phyloP scores from a whole-genome alignment of 2,329 filamentous ascomycete genomes.

The Exutisphaerella laricina region DNA sequence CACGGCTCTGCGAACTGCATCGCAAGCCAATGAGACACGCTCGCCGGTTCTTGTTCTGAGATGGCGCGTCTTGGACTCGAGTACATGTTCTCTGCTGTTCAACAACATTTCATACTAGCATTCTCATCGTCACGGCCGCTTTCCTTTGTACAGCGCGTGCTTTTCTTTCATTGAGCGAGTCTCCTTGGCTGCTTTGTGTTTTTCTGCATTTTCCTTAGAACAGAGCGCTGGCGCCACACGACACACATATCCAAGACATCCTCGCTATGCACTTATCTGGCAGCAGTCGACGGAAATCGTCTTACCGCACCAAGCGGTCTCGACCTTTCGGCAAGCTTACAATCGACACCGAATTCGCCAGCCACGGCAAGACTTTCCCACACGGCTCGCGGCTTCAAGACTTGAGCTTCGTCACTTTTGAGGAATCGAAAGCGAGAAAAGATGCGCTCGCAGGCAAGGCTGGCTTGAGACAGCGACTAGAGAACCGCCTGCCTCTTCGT shows the following conservation, averaged over 20 bases:
- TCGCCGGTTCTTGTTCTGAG: conserved; percentile 4
- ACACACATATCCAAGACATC: background rate
- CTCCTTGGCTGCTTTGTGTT: conserved; percentile 1
- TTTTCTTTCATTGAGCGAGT: background rate
- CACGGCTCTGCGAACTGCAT: conserved; percentile 4
- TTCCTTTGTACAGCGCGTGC: conserved; percentile 4
- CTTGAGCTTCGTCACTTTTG: conserved; percentile 23
- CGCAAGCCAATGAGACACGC: conserved; percentile 8
- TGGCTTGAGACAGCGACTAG: conserved; percentile 27
- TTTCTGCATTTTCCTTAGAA: background rate
- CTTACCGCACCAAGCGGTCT: conserved; percentile 4
- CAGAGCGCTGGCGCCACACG: conserved; percentile 7
- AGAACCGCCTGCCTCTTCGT: conserved; percentile 9
- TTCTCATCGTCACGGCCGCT: conserved; percentile 4
- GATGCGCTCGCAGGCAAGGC: conserved; percentile 8
- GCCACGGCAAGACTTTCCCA: conserved; percentile 41
- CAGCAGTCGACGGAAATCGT: conserved; percentile 7
- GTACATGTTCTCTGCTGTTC: conserved; percentile 3
- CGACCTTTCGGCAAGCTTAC: conserved; percentile 17
- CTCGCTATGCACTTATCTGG: conserved; percentile 4
- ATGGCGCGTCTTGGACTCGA: conserved; percentile 1
- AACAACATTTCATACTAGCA: background rate
- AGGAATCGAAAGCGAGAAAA: conserved; percentile 18
- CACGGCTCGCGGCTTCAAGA: conserved; percentile 28
- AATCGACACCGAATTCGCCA: conserved; percentile 64